Conservation (phyloP, 1,284 basidiomycete species). For the Ustilago crameri region DNA sequence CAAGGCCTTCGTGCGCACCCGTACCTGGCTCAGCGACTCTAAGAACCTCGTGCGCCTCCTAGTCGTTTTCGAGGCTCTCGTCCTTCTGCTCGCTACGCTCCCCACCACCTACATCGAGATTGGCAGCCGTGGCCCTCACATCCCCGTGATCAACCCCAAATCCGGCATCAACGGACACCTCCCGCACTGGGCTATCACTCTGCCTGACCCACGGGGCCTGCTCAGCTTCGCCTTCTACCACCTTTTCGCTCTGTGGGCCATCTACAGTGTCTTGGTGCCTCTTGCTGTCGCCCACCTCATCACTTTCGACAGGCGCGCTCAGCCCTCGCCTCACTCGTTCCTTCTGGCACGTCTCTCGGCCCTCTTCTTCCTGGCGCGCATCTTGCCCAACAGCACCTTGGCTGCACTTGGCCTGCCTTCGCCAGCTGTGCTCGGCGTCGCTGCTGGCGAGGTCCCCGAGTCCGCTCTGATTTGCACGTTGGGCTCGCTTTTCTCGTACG, state of each 20-base stretch:
- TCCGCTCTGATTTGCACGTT: conserved; percentile 31
- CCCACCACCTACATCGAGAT: conserved; percentile 52
- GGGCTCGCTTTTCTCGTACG: conserved; percentile 43
- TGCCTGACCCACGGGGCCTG: conserved; percentile 45
- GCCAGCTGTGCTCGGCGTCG: conserved; percentile 49
- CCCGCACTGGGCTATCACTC: conserved; percentile 54
- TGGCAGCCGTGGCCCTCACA: conserved; percentile 43
- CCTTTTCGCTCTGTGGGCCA: conserved; percentile 53
- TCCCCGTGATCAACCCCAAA: conserved; percentile 49
- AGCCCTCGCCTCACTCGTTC: conserved; percentile 57
- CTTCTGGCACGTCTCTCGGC: conserved; percentile 53
- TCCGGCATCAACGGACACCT: conserved; percentile 44
- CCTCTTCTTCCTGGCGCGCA: conserved; percentile 46
- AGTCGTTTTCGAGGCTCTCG: conserved; percentile 52
- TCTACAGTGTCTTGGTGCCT: conserved; percentile 55
- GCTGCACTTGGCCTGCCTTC: conserved; percentile 30
- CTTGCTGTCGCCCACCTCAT: conserved; percentile 52
- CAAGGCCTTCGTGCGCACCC: conserved; percentile 39
- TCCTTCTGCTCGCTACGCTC: conserved; percentile 48
- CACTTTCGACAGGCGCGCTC: conserved; percentile 52
- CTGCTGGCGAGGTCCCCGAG: conserved; percentile 49
- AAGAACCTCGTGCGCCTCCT: conserved; percentile 51
- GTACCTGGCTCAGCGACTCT: conserved; percentile 52
- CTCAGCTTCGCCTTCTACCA: conserved; percentile 51
- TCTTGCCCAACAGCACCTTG: conserved; percentile 43